Evolutionary conservation across 1,139 yeast genomes (phyloP).

Genomic region (Scheffersomyces parashehatae): DNA sequence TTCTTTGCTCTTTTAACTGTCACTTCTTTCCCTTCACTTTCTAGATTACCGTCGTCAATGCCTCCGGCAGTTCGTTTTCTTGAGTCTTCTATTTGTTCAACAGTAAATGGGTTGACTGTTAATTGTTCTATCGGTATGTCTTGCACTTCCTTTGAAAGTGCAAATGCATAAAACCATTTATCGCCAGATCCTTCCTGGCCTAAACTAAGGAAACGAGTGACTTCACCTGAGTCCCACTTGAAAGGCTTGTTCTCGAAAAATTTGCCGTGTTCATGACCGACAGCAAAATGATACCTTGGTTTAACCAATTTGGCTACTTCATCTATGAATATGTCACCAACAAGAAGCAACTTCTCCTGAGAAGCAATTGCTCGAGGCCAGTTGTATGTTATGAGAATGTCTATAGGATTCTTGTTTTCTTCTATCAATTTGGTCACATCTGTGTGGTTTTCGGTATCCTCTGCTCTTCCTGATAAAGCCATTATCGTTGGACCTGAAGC

Average conservation of each 20-base stretch:
- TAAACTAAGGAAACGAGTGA: constrained; percentile 65
- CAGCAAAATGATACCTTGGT: constrained; percentile 69
- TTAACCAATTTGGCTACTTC: constrained; percentile 38
- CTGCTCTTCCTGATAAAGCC: constrained; percentile 36
- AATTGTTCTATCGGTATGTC: constrained; percentile 14
- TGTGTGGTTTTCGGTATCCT: constrained; percentile 16
- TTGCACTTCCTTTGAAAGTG: constrained; percentile 22
- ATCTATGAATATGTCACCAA: constrained; percentile 46
- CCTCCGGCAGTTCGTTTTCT: neutral
- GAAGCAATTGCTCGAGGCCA: constrained; percentile 60
- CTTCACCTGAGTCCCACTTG: constrained; percentile 44
- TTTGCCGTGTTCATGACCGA: constrained; percentile 48
- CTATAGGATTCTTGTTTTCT: constrained; percentile 30
- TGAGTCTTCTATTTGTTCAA: neutral
- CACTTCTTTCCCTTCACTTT: constrained; percentile 8
- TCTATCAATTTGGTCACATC: constrained; percentile 9
- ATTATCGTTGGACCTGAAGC: constrained; percentile 50
- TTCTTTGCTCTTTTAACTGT: constrained; percentile 24
- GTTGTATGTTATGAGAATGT: constrained; percentile 55
- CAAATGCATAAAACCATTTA: constrained; percentile 79
- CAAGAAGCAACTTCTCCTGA: constrained; percentile 38
- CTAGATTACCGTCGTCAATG: neutral
- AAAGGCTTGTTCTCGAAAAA: constrained; percentile 63
- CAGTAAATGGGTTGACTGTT: constrained; percentile 40
- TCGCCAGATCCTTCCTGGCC: constrained; percentile 55